phyloP scores from a whole-genome alignment of 1,284 basidiomycete species.

The Microbotryum lychnidis-dioicae region DNA sequence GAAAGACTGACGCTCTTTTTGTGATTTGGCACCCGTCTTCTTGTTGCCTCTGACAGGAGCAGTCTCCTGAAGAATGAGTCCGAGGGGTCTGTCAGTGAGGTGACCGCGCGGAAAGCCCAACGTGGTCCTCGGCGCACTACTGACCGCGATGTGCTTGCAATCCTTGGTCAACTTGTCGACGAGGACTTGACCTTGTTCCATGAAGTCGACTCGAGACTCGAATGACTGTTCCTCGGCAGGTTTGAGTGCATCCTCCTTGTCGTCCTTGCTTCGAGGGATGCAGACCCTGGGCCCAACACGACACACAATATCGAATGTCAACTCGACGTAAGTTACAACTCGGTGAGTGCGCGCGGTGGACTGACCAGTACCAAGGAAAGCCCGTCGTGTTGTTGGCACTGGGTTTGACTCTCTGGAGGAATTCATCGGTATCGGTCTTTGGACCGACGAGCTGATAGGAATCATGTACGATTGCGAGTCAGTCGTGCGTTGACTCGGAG shows the following conservation, averaged over 20 bases:
- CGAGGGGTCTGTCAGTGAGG: neutral
- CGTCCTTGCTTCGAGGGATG: neutral
- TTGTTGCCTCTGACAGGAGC: conserved; percentile 28
- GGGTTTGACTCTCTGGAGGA: conserved; percentile 8
- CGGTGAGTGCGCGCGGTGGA: no score
- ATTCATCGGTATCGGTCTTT: neutral
- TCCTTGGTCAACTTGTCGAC: conserved; percentile 6
- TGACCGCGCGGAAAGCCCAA: neutral
- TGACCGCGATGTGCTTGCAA: conserved; percentile 18
- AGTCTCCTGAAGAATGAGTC: neutral
- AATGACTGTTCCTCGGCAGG: neutral
- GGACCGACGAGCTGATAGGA: conserved; percentile 16
- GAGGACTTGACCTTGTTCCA: conserved; percentile 4
- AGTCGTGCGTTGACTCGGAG: no score
- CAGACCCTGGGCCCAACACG: neutral
- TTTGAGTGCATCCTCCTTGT: neutral
- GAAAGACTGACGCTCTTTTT: conserved; percentile 15
- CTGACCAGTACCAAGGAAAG: conserved; percentile 12
- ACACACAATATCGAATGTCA: no score
- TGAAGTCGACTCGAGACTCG: neutral
- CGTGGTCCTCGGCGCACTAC: neutral
- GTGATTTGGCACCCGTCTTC: conserved; percentile 11
- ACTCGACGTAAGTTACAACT: no score
- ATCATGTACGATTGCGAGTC: no score
- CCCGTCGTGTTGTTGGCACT: neutral